A percentile compares a stretch with the other conserved stretches of the same genome.
Evolutionary conservation across 1,284 basidiomycete species (phyloP).

Genomic region (Apiotrichum porosum): DNA sequence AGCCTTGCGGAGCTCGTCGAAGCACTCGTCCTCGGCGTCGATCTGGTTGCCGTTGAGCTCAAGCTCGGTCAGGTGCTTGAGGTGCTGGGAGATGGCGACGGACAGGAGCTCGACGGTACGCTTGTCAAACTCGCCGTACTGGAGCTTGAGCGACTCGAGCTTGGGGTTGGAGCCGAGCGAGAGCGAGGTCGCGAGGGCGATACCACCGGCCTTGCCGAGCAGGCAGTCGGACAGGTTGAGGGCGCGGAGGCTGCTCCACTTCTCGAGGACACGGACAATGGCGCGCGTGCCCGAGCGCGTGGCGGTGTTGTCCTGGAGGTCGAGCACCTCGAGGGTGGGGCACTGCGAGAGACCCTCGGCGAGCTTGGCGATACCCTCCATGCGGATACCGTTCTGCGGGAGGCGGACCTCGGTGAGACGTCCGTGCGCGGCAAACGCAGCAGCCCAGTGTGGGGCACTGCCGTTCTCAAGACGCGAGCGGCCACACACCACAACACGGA

Average conservation of each 20-base stretch:
- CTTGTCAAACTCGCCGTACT: slow-evolving; percentile 83
- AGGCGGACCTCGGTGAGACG: slow-evolving; percentile 75
- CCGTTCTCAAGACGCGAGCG: slow-evolving; percentile 93
- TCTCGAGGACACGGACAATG: slow-evolving; percentile 65
- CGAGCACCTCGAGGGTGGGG: slow-evolving; percentile 66
- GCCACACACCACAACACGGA: slow-evolving; percentile 83
- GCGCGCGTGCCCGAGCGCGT: slow-evolving; percentile 67
- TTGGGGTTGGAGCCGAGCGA: slow-evolving; percentile 63
- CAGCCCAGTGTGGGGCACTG: slow-evolving; percentile 75
- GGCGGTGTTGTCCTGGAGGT: slow-evolving; percentile 95
- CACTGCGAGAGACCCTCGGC: slow-evolving; percentile 71
- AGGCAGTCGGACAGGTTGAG: slow-evolving; percentile 93
- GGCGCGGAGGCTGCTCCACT: slow-evolving; percentile 66
- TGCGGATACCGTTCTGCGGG: slow-evolving; percentile 95
- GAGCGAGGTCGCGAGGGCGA: slow-evolving; percentile 61
- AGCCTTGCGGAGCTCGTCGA: slow-evolving; percentile 61
- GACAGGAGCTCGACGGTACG: slow-evolving; percentile 65
- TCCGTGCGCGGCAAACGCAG: slow-evolving; percentile 79
- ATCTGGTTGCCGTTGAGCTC: slow-evolving; percentile 86
- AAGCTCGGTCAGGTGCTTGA: slow-evolving; percentile 59
- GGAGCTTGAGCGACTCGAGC: slow-evolving; percentile 70
- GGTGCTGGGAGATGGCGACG: slow-evolving; percentile 59
- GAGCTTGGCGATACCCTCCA: slow-evolving; percentile 83
- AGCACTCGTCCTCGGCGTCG: slow-evolving; percentile 71
- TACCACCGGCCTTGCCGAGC: slow-evolving; percentile 60